phyloP scores from a whole-genome alignment of 1,139 yeast species.

The Yamadazyma jaroonii region DNA sequence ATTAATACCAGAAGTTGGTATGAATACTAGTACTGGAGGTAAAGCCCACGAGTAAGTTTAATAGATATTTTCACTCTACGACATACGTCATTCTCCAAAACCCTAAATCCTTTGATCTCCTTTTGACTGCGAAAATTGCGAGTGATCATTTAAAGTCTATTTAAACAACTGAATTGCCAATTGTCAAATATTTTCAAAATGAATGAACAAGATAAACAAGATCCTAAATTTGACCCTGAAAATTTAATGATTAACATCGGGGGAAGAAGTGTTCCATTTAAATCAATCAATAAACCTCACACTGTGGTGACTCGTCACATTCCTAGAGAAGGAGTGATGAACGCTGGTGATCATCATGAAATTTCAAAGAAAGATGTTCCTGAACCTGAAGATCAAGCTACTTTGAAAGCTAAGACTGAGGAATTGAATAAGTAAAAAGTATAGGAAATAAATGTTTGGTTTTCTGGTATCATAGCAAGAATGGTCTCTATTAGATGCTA shows the following conservation, averaged over 20 bases:
- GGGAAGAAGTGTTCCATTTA: constrained; percentile 37
- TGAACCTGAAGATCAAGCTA: constrained; percentile 8
- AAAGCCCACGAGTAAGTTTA: constrained; percentile 7
- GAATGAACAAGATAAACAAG: neutral
- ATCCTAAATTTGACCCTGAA: constrained; percentile 15
- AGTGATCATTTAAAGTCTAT: neutral
- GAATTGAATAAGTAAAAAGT: constrained; percentile 3
- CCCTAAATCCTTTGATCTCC: neutral
- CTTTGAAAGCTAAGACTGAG: constrained; percentile 18
- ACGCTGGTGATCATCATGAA: constrained; percentile 25
- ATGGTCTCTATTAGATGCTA: no score
- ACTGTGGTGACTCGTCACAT: constrained; percentile 15
- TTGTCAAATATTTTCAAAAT: neutral
- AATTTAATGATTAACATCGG: constrained; percentile 33
- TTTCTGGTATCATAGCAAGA: no score
- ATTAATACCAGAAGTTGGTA: constrained; percentile 50
- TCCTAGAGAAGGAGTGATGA: constrained; percentile 18
- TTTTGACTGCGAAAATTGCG: constrained; percentile 1
- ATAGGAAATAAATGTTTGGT: neutral
- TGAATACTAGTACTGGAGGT: constrained; percentile 49
- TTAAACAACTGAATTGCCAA: neutral
- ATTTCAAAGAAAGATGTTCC: constrained; percentile 24
- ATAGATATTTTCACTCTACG: no score
- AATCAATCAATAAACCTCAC: constrained; percentile 41
- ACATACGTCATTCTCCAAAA: constrained; percentile 1